These are phyloP conservation scores for Moesziomyces sp. DNA, from an alignment of 1,284 basidiomycete genomes.

Conservation along the genomic window DNA sequence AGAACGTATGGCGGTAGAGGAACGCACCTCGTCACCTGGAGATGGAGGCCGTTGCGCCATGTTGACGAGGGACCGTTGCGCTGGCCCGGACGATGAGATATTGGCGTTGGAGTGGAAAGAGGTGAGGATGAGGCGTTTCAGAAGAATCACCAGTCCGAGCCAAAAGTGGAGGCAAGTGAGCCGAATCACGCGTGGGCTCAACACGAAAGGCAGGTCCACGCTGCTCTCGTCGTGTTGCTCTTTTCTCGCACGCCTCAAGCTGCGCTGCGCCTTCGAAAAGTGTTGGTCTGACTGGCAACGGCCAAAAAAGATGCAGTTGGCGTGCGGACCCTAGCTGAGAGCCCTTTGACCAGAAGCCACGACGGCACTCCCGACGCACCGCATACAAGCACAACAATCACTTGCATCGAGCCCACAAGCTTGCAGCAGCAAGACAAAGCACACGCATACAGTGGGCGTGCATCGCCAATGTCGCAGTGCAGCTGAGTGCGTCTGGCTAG, in stretches of 20 bases:
- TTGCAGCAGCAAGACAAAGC: neutral
- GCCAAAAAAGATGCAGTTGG: neutral
- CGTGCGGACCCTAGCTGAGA: neutral
- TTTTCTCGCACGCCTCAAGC: neutral
- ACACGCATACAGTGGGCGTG: neutral
- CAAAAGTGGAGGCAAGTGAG: neutral
- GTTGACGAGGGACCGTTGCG: neutral
- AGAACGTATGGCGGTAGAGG: neutral
- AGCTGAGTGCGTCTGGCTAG: neutral
- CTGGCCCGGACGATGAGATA: neutral
- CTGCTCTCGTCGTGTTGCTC: neutral
- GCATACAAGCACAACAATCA: neutral
- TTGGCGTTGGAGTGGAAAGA: conserved; percentile 5
- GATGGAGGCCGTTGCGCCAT: conserved; percentile 41
- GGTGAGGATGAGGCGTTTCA: neutral
- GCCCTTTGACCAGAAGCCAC: neutral
- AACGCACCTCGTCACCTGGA: conserved; percentile 42
- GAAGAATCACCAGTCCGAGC: too few relatives aligned
- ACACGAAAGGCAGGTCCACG: neutral
- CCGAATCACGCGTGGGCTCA: neutral
- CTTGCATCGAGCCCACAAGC: neutral
- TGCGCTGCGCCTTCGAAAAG: neutral
- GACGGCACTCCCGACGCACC: neutral
- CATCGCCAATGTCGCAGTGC: neutral
- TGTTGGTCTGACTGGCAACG: neutral